phyloP scores from a whole-genome alignment of 441 rosid species.

The Brassica balearica region DNA sequence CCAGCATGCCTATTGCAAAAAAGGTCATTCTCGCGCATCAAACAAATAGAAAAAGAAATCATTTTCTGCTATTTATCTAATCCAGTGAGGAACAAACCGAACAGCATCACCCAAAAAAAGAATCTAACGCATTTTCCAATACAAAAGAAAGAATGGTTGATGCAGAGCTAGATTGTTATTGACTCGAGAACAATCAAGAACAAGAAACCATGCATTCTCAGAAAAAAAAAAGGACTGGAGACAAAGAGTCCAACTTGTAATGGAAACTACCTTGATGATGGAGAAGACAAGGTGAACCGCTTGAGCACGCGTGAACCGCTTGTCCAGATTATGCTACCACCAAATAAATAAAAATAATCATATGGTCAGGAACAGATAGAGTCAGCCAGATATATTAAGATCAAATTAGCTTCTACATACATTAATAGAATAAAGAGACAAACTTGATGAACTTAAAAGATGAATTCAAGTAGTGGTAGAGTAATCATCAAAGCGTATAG shows the following conservation, averaged over 20 bases:
- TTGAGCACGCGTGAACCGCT: conserved; percentile 80
- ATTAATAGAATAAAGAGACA: conserved; percentile 7
- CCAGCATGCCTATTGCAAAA: conserved; percentile 82
- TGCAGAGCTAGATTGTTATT: neutral
- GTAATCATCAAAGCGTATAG: neutral
- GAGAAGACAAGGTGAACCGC: conserved; percentile 80
- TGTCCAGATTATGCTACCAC: conserved; percentile 81
- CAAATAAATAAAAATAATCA: conserved; percentile 1
- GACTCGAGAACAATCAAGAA: neutral
- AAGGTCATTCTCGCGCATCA: conserved; percentile 23
- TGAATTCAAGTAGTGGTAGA: too few species aligned
- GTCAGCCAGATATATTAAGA: conserved; percentile 13
- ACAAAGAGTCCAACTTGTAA: conserved; percentile 3
- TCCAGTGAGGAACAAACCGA: conserved; percentile 25
- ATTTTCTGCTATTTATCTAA: neutral
- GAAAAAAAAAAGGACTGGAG: neutral
- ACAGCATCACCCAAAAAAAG: neutral
- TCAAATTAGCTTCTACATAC: conserved; percentile 11
- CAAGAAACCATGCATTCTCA: neutral
- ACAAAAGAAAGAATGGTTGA: neutral
- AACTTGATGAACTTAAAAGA: neutral
- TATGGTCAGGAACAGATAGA: conserved; percentile 21
- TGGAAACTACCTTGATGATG: conserved; percentile 62
- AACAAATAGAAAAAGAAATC: conserved; percentile 8
- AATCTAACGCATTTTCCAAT: neutral